These are phyloP conservation scores for Hemisphaericaspora xylanilytica DNA, from an alignment of 1,139 yeast genomes.

Conservation along the genomic window DNA sequence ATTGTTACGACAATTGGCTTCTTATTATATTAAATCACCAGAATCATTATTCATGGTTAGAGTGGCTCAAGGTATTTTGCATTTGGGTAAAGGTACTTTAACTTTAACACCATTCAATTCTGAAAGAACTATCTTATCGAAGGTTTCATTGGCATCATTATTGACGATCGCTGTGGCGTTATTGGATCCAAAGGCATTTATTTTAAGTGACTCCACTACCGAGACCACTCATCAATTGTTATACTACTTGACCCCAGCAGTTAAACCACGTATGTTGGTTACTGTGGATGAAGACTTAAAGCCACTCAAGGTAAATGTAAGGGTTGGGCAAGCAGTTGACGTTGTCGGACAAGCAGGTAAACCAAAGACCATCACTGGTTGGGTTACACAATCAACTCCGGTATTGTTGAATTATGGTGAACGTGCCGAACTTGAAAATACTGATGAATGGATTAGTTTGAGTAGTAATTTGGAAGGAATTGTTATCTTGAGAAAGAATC, in stretches of 20 bases:
- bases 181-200: slow-evolving; percentile 75
- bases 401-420: slow-evolving; percentile 92
- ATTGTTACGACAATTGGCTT: slow-evolving; percentile 88
- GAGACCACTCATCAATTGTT: slow-evolving; percentile 76
- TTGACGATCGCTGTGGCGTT: slow-evolving; percentile 82
- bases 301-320: slow-evolving; percentile 90
- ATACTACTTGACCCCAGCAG: slow-evolving; percentile 83
- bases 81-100: slow-evolving; percentile 93
- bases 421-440: slow-evolving; percentile 92
- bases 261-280: slow-evolving; percentile 89
- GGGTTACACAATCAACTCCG: slow-evolving; percentile 99
- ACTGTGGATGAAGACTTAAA: slow-evolving; percentile 86
- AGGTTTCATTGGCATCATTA: slow-evolving; percentile 86
- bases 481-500: slow-evolving; percentile 88
- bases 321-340: slow-evolving; percentile 99
- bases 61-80: slow-evolving; percentile 91
- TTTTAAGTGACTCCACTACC: slow-evolving; percentile 45
- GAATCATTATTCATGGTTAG: slow-evolving; percentile 91
- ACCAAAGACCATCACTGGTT: slow-evolving; percentile 97
- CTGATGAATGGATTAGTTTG: slow-evolving; percentile 81
- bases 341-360: slow-evolving; percentile 99
- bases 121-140: slow-evolving; percentile 84
- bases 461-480: slow-evolving; percentile 87
- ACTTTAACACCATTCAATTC: slow-evolving; percentile 86
- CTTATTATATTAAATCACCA: slow-evolving; percentile 87